Evolutionary conservation across 225 moss, liverwort and hornwort species (phyloP).

Genomic region (Straminergon stramineum): DNA sequence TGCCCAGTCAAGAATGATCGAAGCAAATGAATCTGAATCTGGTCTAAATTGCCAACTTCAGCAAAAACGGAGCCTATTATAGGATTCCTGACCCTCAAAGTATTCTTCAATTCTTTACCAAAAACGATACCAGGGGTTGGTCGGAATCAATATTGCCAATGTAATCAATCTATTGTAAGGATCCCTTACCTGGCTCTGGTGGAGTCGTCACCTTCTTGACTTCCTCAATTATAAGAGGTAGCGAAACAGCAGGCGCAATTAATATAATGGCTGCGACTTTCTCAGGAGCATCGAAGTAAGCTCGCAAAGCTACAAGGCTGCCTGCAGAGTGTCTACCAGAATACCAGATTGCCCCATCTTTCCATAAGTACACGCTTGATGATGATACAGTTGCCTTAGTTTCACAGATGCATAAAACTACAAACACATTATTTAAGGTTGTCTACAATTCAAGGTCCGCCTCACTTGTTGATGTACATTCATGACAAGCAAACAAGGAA

Average conservation of each 20-base stretch:
- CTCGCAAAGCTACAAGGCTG: slow-evolving; percentile 78
- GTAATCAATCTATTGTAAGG: neutral
- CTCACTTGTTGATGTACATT: neutral
- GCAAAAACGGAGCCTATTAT: neutral
- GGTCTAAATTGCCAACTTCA: neutral
- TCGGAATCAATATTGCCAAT: neutral
- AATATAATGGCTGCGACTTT: slow-evolving; percentile 79
- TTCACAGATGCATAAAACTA: neutral
- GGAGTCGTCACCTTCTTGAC: slow-evolving; percentile 15
- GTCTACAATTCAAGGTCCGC: neutral
- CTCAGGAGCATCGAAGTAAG: slow-evolving; percentile 78
- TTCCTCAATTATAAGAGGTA: slow-evolving; percentile 55
- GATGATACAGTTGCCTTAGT: neutral
- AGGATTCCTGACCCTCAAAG: neutral
- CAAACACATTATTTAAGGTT: neutral
- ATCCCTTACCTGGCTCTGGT: slow-evolving; percentile 17
- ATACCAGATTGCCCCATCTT: neutral
- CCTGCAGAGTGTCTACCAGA: slow-evolving; percentile 89
- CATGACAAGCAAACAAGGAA: neutral
- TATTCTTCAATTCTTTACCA: neutral
- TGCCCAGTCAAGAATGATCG: neutral
- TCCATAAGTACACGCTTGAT: neutral
- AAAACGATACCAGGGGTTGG: neutral
- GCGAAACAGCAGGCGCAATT: slow-evolving; percentile 67
- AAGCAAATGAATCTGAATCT: neutral